These are phyloP conservation scores for Hanseniaspora gamundiae DNA, from an alignment of 1,139 yeast genomes.

Conservation along the genomic window DNA sequence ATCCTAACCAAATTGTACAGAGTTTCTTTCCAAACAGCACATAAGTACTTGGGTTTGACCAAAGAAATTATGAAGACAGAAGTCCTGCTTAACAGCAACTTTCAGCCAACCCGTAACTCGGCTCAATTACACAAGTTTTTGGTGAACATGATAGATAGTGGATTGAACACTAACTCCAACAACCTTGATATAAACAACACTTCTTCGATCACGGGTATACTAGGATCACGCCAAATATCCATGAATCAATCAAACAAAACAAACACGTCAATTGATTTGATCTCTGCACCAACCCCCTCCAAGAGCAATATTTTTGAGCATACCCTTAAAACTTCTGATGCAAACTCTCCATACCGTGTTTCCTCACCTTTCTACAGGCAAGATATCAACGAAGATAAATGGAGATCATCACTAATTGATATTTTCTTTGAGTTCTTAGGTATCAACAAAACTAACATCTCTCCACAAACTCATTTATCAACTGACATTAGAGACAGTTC, in stretches of 20 bases:
- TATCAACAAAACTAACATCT: constrained; percentile 35
- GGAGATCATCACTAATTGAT: constrained; percentile 62
- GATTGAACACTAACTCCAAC: background rate
- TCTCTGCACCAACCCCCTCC: background rate
- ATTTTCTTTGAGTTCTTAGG: constrained; percentile 67
- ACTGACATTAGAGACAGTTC: constrained; percentile 10
- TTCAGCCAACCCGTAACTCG: constrained; percentile 33
- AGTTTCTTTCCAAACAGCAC: constrained; percentile 85
- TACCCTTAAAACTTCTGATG: background rate
- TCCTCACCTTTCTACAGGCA: constrained; percentile 30
- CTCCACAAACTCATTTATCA: constrained; percentile 10
- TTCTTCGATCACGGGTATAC: background rate
- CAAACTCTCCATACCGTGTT: background rate
- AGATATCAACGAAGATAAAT: constrained; percentile 64
- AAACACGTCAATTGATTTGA: background rate
- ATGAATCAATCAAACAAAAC: background rate
- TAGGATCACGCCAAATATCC: background rate
- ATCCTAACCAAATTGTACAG: constrained; percentile 75
- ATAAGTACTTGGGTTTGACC: constrained; percentile 75
- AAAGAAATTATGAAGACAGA: constrained; percentile 75
- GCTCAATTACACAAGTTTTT: background rate
- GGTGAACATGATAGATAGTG: background rate
- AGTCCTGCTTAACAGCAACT: constrained; percentile 42
- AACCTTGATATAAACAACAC: background rate
- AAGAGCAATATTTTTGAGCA: background rate